phyloP scores from a whole-genome alignment of 208 protist genomes.

The Leishmania amazonensis region DNA sequence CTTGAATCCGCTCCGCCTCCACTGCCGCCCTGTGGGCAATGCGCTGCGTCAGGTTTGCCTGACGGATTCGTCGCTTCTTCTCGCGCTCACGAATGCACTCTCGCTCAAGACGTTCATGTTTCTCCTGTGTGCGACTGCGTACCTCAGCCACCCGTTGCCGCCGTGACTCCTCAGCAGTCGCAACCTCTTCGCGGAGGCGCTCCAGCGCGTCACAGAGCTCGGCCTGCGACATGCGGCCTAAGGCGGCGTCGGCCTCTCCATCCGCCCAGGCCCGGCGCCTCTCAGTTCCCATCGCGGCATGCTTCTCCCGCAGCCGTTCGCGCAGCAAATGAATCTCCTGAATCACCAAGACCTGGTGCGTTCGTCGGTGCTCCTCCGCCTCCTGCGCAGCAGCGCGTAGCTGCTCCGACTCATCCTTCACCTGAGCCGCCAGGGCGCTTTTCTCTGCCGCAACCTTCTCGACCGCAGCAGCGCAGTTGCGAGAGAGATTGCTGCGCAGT shows the following conservation, averaged over 20 bases:
- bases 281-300: slow-evolving; percentile 28
- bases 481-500: slow-evolving; percentile 36
- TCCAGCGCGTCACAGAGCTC: slow-evolving; percentile 34
- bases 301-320: slow-evolving; percentile 44
- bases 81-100: slow-evolving; percentile 42
- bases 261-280: slow-evolving; percentile 22
- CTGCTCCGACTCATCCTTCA: slow-evolving; percentile 42
- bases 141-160: slow-evolving; percentile 30
- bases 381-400: slow-evolving; percentile 39
- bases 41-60: slow-evolving; percentile 28
- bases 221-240: slow-evolving; percentile 28
- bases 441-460: slow-evolving; percentile 25
- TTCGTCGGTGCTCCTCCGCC: slow-evolving; percentile 38
- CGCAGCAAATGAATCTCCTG: slow-evolving; percentile 63
- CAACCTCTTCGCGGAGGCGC: slow-evolving; percentile 24
- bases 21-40: slow-evolving; percentile 29
- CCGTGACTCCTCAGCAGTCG: slow-evolving; percentile 24
- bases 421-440: slow-evolving; percentile 34
- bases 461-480: slow-evolving; percentile 36
- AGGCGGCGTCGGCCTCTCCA: slow-evolving; percentile 21
- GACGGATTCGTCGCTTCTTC: slow-evolving; percentile 30
- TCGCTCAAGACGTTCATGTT: slow-evolving; percentile 34
- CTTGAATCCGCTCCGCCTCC: slow-evolving; percentile 27
- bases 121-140: slow-evolving; percentile 20
- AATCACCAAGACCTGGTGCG: slow-evolving; percentile 55